These are phyloP conservation scores for Aleurites moluccanus DNA, from an alignment of 441 rosid species.

Conservation along the genomic window DNA sequence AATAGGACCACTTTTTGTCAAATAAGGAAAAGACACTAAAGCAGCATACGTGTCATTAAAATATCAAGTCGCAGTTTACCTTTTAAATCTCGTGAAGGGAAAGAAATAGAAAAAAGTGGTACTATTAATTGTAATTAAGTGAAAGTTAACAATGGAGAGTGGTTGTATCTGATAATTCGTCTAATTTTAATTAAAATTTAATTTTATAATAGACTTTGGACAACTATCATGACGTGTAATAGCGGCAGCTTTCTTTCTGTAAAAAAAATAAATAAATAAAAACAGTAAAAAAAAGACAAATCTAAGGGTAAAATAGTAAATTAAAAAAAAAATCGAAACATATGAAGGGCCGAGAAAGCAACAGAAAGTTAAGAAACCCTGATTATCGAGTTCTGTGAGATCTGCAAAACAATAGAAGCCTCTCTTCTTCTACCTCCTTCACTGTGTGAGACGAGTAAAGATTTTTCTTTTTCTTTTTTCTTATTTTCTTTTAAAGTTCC, in stretches of 20 bases:
- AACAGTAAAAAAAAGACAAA: slow-evolving; percentile 19
- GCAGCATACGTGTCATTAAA: not conserved
- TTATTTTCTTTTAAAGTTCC: not conserved
- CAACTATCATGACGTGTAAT: slow-evolving; percentile 44
- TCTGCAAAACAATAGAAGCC: slow-evolving; percentile 38
- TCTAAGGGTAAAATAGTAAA: slow-evolving; percentile 31
- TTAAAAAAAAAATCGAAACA: slow-evolving; percentile 35
- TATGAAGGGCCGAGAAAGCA: slow-evolving; percentile 65
- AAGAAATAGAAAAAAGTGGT: not conserved
- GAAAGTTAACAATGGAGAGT: slow-evolving; percentile 1
- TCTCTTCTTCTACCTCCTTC: not conserved
- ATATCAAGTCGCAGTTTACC: not conserved
- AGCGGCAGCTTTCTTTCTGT: slow-evolving; percentile 44
- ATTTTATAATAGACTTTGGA: slow-evolving; percentile 24
- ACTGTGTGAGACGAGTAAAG: not conserved
- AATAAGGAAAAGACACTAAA: not conserved
- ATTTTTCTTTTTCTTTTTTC: not conserved
- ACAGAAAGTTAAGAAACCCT: slow-evolving; percentile 49
- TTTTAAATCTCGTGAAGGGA: not conserved
- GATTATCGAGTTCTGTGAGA: slow-evolving; percentile 79
- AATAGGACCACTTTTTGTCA: not conserved
- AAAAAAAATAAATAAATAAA: not conserved
- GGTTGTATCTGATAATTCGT: slow-evolving; percentile 16
- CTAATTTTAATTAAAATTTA: not conserved
- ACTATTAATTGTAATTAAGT: not conserved